Evolutionary conservation across 177 flowering plant species (phyloP), one percentile per base, ranked within the genome.

Genomic region (Vitis hybrid): DNA sequence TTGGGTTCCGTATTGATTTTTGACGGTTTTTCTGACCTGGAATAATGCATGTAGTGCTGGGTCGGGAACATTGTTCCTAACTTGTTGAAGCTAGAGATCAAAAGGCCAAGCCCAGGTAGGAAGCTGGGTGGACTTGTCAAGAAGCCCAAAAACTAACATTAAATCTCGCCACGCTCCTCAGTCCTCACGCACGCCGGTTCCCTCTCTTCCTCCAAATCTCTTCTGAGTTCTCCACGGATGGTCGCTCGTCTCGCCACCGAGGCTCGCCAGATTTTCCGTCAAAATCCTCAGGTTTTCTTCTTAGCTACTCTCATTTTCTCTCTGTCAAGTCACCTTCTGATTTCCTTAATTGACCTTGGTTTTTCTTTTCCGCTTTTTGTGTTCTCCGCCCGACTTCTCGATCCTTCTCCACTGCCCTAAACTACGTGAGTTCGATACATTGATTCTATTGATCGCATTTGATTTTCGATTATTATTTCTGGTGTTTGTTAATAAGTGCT

Each of bases 371-470:
- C 2, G 56, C 52, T 15, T 51, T 15, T 40, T 58, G 54, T 65
- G 63, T 64, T 66, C 32, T 68, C 77, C 91, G 89, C 77, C 91
- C 89, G 96, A 67, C 83, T 1, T 80, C 83, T 62, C 89, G 99
- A 40, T 82, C 91, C 3, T 84, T 92, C 52, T 96, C 98, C 62
- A 94, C 99, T 45, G 98, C 99, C 56, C 80, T 96, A 56, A 96
- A 96, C 75, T 96, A 89, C 66, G 99, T 96, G 73, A 90, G 97
- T 73, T 70, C 54, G 14, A 48, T 26, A 64, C 19, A 19, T 9
- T 32, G 4, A 30, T 60, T 54, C 5, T 0, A 49, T 55, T 30
- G 26, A 2, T 23, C 59, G n/a, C 14, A n/a, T n/a, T 14, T 56
- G 26, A 23, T 66, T 62, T 45, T 8, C 58, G 2, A n/a, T 64